phyloP scores from a whole-genome alignment of 1,284 basidiomycete genomes.

The Kwoniella shivajii region DNA sequence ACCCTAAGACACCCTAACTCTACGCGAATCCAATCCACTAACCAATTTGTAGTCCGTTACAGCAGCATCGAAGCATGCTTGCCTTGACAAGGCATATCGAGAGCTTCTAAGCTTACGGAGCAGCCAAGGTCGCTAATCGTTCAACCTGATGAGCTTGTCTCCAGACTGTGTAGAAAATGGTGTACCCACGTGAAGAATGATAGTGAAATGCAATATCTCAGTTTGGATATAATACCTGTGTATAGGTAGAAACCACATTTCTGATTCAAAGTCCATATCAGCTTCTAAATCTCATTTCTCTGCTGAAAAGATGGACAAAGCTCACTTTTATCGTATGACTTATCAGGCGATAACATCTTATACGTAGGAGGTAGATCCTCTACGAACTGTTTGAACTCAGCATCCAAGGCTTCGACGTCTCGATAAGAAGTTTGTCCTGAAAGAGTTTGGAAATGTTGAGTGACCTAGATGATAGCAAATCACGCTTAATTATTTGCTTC shows the following conservation, averaged over 20 bases:
- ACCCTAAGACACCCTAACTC: too few species aligned
- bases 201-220: constrained; percentile 49
- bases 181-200: constrained; percentile 48
- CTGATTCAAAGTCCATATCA: constrained; percentile 14
- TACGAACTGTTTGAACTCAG: constrained; percentile 77
- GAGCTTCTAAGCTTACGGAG: constrained; percentile 41
- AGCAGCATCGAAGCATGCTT: constrained; percentile 49
- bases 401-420: constrained; percentile 79
- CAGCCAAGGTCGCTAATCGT: constrained; percentile 49
- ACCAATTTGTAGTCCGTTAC: constrained; percentile 46
- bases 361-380: constrained; percentile 66
- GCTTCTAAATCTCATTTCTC: constrained; percentile 2
- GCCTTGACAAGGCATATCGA: constrained; percentile 41
- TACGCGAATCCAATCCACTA: too few species aligned
- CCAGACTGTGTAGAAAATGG: too few species aligned
- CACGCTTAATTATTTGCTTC: not conserved
- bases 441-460: constrained; percentile 88
- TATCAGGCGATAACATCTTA: constrained; percentile 36
- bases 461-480: constrained; percentile 57
- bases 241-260: constrained; percentile 42
- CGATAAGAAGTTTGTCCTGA: constrained; percentile 73
- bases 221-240: constrained; percentile 53
- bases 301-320: not conserved
- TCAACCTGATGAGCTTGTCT: not conserved
- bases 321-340: constrained; percentile 39